Evolutionary conservation across 805 yeast species (phyloP), one percentile per base, ranked within the genome.

Genomic region (Zygosaccharomyces bisporus): DNA sequence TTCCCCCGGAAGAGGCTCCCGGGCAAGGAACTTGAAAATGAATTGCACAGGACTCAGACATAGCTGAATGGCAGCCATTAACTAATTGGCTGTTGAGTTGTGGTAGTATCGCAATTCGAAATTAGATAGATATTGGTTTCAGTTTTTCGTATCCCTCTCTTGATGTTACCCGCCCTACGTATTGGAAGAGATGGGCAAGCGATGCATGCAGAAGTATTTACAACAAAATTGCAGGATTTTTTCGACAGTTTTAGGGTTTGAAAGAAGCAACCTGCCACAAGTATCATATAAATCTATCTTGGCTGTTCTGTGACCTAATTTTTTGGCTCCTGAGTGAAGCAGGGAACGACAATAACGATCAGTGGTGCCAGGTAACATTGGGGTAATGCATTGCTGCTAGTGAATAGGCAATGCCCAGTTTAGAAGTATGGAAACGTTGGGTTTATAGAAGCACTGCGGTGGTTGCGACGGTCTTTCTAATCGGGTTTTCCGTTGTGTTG

Each of bases 401-500:
- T 7, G 14, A 12, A 27, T 16, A 31, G 38, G 32, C 17, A 27
- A 47, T 44, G 42, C 24, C 36, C 31, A 16, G n/a, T 30, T 8
- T 35, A 8, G 48, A 41, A 27, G 39, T 27, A 29, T 30, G 30
- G 21, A 47, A 43, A 44, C 18, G 38, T 16, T 53, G 57, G 58
- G 31, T 53, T 4, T 52, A 50, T 27, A 44, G 56, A 35, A 49
- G 51, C 29, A 50, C 55, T 7, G 41, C 51, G 16, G 52, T 37
- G 12, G 40, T 51, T 19, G 46, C 48, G 8, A 35, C 73, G 41
- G 47, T 67, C 2, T 51, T 72, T 1, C 68, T 75, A 43, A 54
- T 84, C 16, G 86, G 81, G 0, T 76, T 89, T 44, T 69, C 81
- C 20, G 70, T 86, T 1, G 85, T 84, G 6, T 70, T 91, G 0